Evolutionary conservation across 2,329 filamentous ascomycete genomes (phyloP), one percentile per base, ranked within the genome.

Genomic region (Alternaria sp.): DNA sequence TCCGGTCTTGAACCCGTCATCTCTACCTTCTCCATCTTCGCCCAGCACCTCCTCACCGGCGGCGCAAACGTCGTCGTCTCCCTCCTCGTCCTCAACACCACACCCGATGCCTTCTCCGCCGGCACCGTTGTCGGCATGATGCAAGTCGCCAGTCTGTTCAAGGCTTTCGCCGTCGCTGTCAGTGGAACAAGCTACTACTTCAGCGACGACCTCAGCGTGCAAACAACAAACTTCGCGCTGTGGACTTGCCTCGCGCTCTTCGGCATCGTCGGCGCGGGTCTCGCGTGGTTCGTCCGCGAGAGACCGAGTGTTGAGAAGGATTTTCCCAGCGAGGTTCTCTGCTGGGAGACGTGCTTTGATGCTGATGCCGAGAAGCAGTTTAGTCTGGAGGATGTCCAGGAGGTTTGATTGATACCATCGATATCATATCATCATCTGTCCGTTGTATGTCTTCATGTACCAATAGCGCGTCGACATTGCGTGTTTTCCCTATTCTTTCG

Each of bases 51-150:
- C 5, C 76, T 84, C n/a, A 76, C 80, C 9, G 77, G 79, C 25
- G 74, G 79, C 12, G 80, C 82, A 8, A 76, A 81, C 11, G 81
- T 83, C 11, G 74, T 84, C 11, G 81, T 84, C 9, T 73, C 80
- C 1, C 75, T 84, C 9, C 81, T 85, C n/a, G 79, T 84, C 3
- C 79, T 84, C 59, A 84, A 83, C 66, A 82, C 82, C 2, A 81
- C 82, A 6, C 83, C 83, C 1, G 83, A 84, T 60, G 82, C 82
- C 6, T 81, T 79, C 55, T 83, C 81, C 1, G 80, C 83, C 6
- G 83, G 83, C 43, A 83, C 82, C 18, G 79, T 84, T 6, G 80
- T 84, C 49, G 83, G 83, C n/a, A 78, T 84, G 70, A 80, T 84
- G 72, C 83, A 83, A 60, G 75, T 83, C 5, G 80, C 82, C 20